Conservation (phyloP, 179 eudicot genomes). For the Corrigiola litoralis region DNA sequence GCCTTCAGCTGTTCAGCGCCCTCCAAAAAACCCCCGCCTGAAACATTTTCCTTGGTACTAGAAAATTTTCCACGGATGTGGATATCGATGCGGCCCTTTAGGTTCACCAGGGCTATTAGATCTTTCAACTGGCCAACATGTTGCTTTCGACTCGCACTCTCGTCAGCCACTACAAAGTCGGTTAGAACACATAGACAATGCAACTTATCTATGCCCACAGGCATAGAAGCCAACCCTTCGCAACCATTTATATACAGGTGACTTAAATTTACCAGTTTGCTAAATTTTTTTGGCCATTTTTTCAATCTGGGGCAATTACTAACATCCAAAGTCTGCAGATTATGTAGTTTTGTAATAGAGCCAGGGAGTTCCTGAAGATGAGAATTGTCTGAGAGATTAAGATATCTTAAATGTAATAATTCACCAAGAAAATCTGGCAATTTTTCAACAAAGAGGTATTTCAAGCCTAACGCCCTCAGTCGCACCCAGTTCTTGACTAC, state of each 20-base stretch:
- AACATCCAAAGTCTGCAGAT: background rate
- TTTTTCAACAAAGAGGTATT: background rate
- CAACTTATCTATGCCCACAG: background rate
- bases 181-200: background rate
- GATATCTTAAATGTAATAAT: constrained; percentile 10
- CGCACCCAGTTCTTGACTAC: background rate
- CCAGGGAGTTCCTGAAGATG: background rate
- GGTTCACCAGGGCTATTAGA: too few species aligned
- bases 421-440: constrained; percentile 14
- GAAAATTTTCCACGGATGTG: too few species aligned
- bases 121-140: too few species aligned
- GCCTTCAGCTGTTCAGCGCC: too few species aligned
- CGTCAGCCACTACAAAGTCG: background rate
- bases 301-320: background rate
- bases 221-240: background rate
- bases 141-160: background rate
- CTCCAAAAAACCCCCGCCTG: too few species aligned
- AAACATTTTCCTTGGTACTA: too few species aligned
- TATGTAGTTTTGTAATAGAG: background rate
- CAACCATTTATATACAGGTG: background rate
- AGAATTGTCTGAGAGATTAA: background rate
- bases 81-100: too few species aligned
- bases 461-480: constrained; percentile 10
- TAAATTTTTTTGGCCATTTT: background rate
- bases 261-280: background rate